Conservation (phyloP, 2,329 filamentous ascomycete species). For the Xylariaceae sp. region DNA sequence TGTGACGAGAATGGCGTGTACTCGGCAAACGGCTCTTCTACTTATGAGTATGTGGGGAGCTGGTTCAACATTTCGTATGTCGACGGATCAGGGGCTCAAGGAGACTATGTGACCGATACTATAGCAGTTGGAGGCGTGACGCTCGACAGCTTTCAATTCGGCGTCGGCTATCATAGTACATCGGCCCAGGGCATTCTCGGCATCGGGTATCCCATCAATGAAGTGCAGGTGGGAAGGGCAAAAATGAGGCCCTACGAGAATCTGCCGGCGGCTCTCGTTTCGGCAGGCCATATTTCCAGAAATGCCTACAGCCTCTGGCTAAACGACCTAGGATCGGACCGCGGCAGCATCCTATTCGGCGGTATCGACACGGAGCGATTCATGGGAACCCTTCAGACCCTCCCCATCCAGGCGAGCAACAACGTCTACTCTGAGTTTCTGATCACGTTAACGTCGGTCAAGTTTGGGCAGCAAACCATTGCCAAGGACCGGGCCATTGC, state of each 20-base stretch:
- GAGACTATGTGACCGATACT: slow-evolving; percentile 77
- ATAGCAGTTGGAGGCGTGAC: slow-evolving; percentile 55
- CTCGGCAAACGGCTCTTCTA: slow-evolving; percentile 65
- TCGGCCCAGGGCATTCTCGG: slow-evolving; percentile 72
- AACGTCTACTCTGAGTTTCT: slow-evolving; percentile 59
- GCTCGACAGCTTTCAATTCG: slow-evolving; percentile 62
- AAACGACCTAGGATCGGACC: slow-evolving; percentile 62
- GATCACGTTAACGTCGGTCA: slow-evolving; percentile 62
- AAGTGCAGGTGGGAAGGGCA: slow-evolving; percentile 63
- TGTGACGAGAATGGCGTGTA: slow-evolving; percentile 66
- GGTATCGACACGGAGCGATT: slow-evolving; percentile 67
- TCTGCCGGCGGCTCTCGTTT: slow-evolving; percentile 61
- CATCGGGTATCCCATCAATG: slow-evolving; percentile 76
- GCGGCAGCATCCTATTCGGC: slow-evolving; percentile 71
- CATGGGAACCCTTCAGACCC: slow-evolving; percentile 56
- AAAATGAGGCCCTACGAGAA: slow-evolving; percentile 59
- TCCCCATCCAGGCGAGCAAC: slow-evolving; percentile 59
- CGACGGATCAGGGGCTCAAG: slow-evolving; percentile 70
- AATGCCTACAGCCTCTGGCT: slow-evolving; percentile 73
- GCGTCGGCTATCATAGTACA: slow-evolving; percentile 62
- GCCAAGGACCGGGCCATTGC: slow-evolving; percentile 50
- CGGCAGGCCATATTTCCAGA: slow-evolving; percentile 57
- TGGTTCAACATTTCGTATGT: slow-evolving; percentile 86
- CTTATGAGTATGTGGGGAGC: slow-evolving; percentile 67
- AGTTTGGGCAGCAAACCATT: slow-evolving; percentile 41